A percentile compares a stretch with the other conserved stretches of the same genome.
These are phyloP conservation scores for Neofusicoccum sp. DNA, from an alignment of 2,329 filamentous ascomycete genomes.

Conservation along the genomic window DNA sequence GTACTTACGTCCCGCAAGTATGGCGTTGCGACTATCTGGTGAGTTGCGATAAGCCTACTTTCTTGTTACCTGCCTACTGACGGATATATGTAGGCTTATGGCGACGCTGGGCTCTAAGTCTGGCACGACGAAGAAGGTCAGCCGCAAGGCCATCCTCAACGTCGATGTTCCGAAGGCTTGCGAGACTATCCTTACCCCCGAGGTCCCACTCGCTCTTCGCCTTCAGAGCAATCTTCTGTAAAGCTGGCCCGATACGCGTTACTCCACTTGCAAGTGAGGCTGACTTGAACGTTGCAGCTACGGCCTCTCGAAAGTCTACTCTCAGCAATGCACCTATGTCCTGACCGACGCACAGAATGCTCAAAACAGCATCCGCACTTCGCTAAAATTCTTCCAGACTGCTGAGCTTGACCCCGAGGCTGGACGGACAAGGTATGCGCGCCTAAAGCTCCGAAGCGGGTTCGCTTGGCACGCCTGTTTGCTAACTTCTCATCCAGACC, in stretches of 20 bases:
- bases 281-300: slow-evolving; percentile 26
- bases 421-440: slow-evolving; percentile 66
- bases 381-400: slow-evolving; percentile 58
- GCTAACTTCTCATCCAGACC: slow-evolving; percentile 50
- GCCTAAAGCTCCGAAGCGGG: background rate
- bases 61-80: slow-evolving; percentile 24
- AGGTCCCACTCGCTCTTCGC: slow-evolving; percentile 82
- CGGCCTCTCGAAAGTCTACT: slow-evolving; percentile 80
- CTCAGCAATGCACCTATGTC: slow-evolving; percentile 83
- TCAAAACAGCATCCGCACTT: slow-evolving; percentile 68
- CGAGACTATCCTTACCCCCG: slow-evolving; percentile 79
- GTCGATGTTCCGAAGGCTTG: slow-evolving; percentile 87
- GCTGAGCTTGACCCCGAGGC: slow-evolving; percentile 68
- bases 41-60: slow-evolving; percentile 30
- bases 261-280: background rate
- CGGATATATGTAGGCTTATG: slow-evolving; percentile 71
- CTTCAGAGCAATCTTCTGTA: slow-evolving; percentile 85
- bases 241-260: slow-evolving; percentile 25
- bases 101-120: slow-evolving; percentile 80
- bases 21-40: slow-evolving; percentile 95
- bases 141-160: slow-evolving; percentile 80
- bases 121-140: slow-evolving; percentile 68
- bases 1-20: slow-evolving; percentile 83
- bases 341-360: slow-evolving; percentile 76
- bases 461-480: slow-evolving; percentile 11